A percentile compares a stretch with the other conserved stretches of the same genome.
phyloP scores from a whole-genome alignment of 768 basidiomycete species.

The Ephemerocybe angulata region DNA sequence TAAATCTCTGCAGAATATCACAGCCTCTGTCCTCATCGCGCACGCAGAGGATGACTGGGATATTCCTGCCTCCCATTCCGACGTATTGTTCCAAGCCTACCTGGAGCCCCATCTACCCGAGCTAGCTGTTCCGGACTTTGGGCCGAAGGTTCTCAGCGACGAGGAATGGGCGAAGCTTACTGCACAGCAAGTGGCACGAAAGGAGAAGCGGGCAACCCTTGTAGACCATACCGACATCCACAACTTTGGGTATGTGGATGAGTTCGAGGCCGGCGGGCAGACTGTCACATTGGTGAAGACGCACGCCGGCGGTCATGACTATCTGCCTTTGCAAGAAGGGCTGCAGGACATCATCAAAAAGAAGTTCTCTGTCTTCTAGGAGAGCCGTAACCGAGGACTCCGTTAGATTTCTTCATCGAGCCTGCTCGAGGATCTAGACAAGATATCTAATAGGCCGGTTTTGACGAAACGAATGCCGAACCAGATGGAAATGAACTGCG shows the following conservation, averaged over 20 bases:
- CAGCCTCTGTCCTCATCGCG: constrained; percentile 64
- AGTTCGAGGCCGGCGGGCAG: constrained; percentile 43
- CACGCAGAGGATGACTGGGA: constrained; percentile 80
- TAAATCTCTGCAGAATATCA: constrained; percentile 50
- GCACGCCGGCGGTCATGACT: constrained; percentile 59
- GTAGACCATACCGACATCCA: constrained; percentile 44
- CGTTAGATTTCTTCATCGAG: no score
- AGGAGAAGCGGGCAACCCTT: constrained; percentile 37
- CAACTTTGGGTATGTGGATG: constrained; percentile 56
- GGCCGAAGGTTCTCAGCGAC: constrained; percentile 8
- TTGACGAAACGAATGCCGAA: no score
- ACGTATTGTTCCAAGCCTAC: constrained; percentile 67
- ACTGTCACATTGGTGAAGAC: constrained; percentile 61
- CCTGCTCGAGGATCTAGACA: no score
- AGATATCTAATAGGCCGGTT: no score
- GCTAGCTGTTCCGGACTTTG: constrained; percentile 19
- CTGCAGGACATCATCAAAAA: constrained; percentile 58
- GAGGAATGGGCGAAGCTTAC: constrained; percentile 45
- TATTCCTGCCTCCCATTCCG: constrained; percentile 73
- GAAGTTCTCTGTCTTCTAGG: no score
- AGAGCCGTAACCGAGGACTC: no score
- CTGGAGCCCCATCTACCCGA: constrained; percentile 61
- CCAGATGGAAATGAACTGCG: no score
- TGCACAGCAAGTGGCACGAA: constrained; percentile 38
- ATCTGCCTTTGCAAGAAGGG: constrained; percentile 64